Evolutionary conservation across 2,329 filamentous ascomycete genomes (phyloP).

Genomic region (Calonectria pseudoreteaudii): DNA sequence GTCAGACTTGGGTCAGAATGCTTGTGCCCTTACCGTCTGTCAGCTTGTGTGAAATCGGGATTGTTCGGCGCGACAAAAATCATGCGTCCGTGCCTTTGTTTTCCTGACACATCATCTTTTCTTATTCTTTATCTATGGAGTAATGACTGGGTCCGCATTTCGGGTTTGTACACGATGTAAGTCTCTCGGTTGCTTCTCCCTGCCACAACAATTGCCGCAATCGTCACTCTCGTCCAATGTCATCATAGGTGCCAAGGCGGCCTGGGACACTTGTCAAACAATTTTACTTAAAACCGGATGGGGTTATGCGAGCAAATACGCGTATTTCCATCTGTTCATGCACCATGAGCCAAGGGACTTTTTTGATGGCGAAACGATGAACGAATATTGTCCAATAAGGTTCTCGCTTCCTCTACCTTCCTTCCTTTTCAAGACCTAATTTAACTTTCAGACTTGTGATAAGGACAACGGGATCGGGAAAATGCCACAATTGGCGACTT

Average conservation of each 20-base stretch:
- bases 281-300: not conserved
- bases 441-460: not conserved
- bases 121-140: not conserved
- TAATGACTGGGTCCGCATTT: not conserved
- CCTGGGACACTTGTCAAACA: not conserved
- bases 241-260: not conserved
- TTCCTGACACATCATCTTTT: not conserved
- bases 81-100: not conserved
- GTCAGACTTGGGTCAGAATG: no score
- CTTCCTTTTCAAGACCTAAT: not conserved
- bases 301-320: no score
- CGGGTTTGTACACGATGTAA: not conserved
- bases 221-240: not conserved
- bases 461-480: not conserved
- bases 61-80: not conserved
- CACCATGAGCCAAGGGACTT: not conserved
- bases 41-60: not conserved
- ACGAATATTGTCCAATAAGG: not conserved
- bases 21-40: no score
- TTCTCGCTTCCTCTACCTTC: not conserved
- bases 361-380: not conserved
- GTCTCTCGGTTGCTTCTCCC: not conserved
- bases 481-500: not conserved
- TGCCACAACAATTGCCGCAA: not conserved
- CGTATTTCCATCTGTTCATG: not conserved